Evolutionary conservation across 345 rosid species (phyloP), one percentile per base, ranked within the genome.

Genomic region (Euphorbia tirucalli): DNA sequence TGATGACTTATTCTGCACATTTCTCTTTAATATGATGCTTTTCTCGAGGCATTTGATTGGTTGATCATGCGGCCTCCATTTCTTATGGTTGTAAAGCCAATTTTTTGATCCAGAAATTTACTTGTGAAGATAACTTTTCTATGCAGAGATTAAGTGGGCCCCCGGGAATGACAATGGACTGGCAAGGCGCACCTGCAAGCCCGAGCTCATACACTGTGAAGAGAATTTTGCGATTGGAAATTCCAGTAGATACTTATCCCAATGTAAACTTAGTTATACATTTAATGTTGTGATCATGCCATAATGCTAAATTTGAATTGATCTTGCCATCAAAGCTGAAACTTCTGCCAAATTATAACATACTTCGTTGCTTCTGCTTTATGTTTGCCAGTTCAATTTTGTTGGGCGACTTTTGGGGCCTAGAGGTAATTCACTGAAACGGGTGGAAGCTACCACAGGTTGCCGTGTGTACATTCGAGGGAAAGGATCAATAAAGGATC

Each of bases 391-490:
- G 99, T 95, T 92, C 85, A 95, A 92, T 87, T 95, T 95, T 88
- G 99, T 92, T 41, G 98, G 99, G 52, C 85, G 97, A 68, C 97
- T 95, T 81, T 84, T 95, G 59, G 99, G 99, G 61, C 98, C 99
- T 18, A 86, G 98, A 86, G 99, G 99, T 66, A 95, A 92, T 86
- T 95, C 99, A 3, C 82, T 95, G 76, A 95, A 95, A 83, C 91
- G 99, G 73, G 99, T 95, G 35, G 98, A 95, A 86, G 97, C 84
- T 66, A 90, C 96, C n/a, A 95, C 99, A 0, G 98, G 98, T 49
- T 95, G 99, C 76, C 99, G 98, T 21, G 97, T 95, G 22, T 92
- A 79, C 83, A 95, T 95, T 71, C 89, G 99, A 85, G 99, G 99
- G 72, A 95, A 89, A 76, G 99, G 99, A 43, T 95, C 99, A 61